Evolutionary conservation across 129 eudicot species (phyloP), one percentile per base, ranked within the genome.

Genomic region (Scalesia atractyloides): DNA sequence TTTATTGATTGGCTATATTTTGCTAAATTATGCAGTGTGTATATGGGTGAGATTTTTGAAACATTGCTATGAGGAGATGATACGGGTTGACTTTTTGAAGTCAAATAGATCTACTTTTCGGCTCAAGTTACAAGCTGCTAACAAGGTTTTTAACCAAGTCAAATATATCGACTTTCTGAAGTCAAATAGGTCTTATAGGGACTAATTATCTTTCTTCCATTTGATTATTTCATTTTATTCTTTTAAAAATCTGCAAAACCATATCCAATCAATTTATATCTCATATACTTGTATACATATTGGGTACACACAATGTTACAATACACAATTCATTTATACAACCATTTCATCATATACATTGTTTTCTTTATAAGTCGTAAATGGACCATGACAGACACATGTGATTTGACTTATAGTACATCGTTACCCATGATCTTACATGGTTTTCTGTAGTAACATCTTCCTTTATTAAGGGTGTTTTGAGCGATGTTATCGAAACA

Each of bases 1-100:
- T 37, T 19, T 33, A 14, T 61, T 9, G 9, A 26, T 33, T 47
- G 52, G 13, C 60, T 33, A 20, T 7, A 12, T 18, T 52, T 61
- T 50, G 54, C 70, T 26, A 4, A 50, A 69, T n/a, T 51, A 36
- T 70, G 72, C 77, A 78, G 82, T 39, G 60, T 51, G 34, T 22
- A 41, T 22, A 36, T 7, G 65, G 65, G 64, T 18, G 33, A 37
- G 46, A 64, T 74, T 64, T 34, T 64, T 52, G 30, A 26, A 64
- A 22, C 58, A n/a, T 63, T 36, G 68, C 48, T 16, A 16, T 63
- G 68, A 36, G 72, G 64, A 77, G 71, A 54, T 63, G 48, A 7
- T 61, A 63, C n/a, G 17, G 56, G 54, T 61, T 69, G 64, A 62
- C 65, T 62, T 69, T 48, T 48, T 37, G 64, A 69, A 60, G 76